Conservation (phyloP, 208 protist species). For the Trypanosoma mega region DNA sequence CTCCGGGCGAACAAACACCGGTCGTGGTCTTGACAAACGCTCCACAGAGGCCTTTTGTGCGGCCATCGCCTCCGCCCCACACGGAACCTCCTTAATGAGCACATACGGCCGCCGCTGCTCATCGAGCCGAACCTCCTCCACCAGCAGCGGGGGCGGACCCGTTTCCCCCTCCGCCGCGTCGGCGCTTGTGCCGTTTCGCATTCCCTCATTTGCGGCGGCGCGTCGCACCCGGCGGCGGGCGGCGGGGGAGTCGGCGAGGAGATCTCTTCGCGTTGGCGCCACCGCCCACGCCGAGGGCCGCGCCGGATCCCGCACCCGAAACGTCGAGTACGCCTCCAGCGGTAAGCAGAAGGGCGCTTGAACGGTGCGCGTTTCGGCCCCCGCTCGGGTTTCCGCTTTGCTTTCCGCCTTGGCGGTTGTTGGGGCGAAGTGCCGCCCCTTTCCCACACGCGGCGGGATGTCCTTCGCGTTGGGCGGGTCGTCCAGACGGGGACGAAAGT, state of each 20-base stretch:
- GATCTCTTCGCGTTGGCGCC: slow-evolving; percentile 33
- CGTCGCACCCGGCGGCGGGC: slow-evolving; percentile 3
- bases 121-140: slow-evolving; percentile 77
- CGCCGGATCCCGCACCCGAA: slow-evolving; percentile 48
- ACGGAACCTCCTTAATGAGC: slow-evolving; percentile 52
- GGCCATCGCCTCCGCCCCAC: slow-evolving; percentile 35
- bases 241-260: slow-evolving; percentile 4
- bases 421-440: neutral
- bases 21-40: slow-evolving; percentile 49
- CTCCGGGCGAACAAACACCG: slow-evolving; percentile 35
- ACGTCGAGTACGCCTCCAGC: slow-evolving; percentile 51
- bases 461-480: slow-evolving; percentile 35
- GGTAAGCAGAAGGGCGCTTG: slow-evolving; percentile 36
- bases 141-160: no score
- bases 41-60: slow-evolving; percentile 46
- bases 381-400: neutral
- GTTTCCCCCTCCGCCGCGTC: slow-evolving; percentile 15
- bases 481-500: slow-evolving; percentile 50
- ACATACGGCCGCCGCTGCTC: slow-evolving; percentile 73
- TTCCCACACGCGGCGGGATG: slow-evolving; percentile 32
- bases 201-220: neutral
- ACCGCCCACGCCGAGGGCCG: slow-evolving; percentile 75
- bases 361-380: slow-evolving; percentile 13
- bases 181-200: slow-evolving; percentile 2
- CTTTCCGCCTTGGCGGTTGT: neutral